These are phyloP conservation scores for Quercus robur DNA, from an alignment of 306 rosid genomes.

Conservation along the genomic window DNA sequence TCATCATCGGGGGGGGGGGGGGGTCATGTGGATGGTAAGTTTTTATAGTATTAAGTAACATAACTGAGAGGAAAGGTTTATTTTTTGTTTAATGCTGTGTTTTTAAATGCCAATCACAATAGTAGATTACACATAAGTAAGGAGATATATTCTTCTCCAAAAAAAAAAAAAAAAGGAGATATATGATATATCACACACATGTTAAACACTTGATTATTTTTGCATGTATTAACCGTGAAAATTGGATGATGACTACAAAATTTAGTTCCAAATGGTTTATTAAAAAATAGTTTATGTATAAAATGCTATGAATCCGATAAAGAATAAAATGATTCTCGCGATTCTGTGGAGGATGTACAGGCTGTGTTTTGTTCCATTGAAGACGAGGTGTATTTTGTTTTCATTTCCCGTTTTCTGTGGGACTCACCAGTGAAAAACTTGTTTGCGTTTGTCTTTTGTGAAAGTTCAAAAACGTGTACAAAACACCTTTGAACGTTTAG, in stretches of 20 bases:
- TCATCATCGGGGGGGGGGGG: constrained; percentile 37
- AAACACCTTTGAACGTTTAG: too few relatives aligned
- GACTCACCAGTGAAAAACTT: too few relatives aligned
- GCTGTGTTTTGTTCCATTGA: too few relatives aligned
- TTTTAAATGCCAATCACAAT: neutral
- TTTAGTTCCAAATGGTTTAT: neutral
- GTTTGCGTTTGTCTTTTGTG: too few relatives aligned
- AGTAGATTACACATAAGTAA: neutral
- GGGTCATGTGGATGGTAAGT: constrained; percentile 86
- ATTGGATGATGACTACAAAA: neutral
- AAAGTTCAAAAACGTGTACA: too few relatives aligned
- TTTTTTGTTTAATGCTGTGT: constrained; percentile 2
- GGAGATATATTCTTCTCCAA: neutral
- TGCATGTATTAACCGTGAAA: neutral
- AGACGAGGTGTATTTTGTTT: too few relatives aligned
- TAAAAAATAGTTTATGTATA: neutral
- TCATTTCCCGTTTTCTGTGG: too few relatives aligned
- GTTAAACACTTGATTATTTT: neutral
- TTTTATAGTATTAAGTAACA: neutral
- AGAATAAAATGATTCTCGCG: neutral
- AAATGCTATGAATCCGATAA: neutral
- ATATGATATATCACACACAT: neutral
- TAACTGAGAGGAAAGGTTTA: neutral
- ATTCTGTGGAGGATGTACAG: neutral
- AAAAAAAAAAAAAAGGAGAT: too few relatives aligned